Base-by-base conservation (phyloP, 176 grass and related monocot species). In the Triticum turgidum region DNA sequence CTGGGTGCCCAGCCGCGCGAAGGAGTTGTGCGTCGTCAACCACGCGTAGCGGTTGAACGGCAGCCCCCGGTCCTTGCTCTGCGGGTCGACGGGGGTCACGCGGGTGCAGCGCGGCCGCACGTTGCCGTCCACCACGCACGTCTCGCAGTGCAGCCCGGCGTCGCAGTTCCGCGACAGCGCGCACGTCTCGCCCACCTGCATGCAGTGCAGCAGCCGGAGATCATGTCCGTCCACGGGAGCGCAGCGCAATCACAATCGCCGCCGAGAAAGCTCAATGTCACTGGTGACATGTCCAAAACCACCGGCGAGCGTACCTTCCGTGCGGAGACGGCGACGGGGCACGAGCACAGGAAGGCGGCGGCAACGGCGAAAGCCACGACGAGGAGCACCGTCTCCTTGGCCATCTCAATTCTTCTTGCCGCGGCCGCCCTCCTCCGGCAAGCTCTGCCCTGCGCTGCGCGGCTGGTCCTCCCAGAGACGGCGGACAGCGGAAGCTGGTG, bases 1-100 rank as follows among this genome's bases (percentile, higher is more conserved):
- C 1, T 32, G 77, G 86, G 88, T 58, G 2, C 93, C 94, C 11
- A 98, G 90, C 61, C 90, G 82, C 27, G 97, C 88, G 92, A 96
- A 98, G 66, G 97, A 98, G 86, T 98, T 98, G 92, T 98, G 97
- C 18, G 94, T 94, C 75, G 97, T 98, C 42, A 98, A 87, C 97
- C 97, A 96, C 4, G 97, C 49, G 92, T 94, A 98, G 54, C 97
- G 82, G 88, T 98, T 98, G 81, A 96, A 98, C 67, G 97, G 92
- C 76, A 98, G 76, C 21, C 66, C 88, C n/a, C 17, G 66, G 25
- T 86, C 91, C 96, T 85, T 91, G 37, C 87, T 85, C 86, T 87
- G 93, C 76, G 96, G 96, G 90, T 98, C 96, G 11, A 94, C 77
- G 35, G 96, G 93, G 51, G 8, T 13, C 38, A 98, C 84, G 14